Conservation (phyloP, 2,329 filamentous ascomycete genomes). For the Rosellinia necatrix region DNA sequence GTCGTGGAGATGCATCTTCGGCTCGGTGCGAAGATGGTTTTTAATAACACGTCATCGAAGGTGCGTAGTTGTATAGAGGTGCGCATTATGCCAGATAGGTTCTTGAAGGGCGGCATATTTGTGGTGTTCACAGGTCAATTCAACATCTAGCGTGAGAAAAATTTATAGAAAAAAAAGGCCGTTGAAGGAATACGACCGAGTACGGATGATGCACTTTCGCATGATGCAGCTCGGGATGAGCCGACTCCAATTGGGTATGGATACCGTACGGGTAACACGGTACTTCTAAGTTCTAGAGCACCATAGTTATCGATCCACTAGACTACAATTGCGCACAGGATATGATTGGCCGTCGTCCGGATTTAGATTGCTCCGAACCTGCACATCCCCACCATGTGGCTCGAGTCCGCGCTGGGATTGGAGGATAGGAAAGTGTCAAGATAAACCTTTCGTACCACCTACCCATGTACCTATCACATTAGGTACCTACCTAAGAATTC, state of each 20-base stretch:
- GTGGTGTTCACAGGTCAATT: not conserved
- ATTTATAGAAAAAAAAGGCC: too few species aligned
- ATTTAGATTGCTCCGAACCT: not conserved
- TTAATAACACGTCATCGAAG: constrained; percentile 45
- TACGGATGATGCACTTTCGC: not conserved
- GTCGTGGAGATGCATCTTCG: constrained; percentile 36
- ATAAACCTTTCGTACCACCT: too few species aligned
- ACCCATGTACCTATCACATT: too few species aligned
- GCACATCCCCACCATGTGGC: not conserved
- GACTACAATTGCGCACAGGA: not conserved
- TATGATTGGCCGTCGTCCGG: constrained; percentile 6
- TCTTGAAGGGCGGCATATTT: constrained; percentile 33
- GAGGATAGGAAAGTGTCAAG: too few species aligned
- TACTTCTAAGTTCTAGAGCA: too few species aligned
- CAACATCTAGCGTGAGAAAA: too few species aligned
- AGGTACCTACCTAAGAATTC: too few species aligned
- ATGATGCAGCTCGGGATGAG: constrained; percentile 3
- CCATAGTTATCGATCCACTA: too few species aligned
- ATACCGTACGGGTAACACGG: too few species aligned
- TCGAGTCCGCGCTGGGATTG: not conserved
- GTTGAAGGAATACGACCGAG: too few species aligned
- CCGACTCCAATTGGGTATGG: not conserved
- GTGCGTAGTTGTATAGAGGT: constrained; percentile 32
- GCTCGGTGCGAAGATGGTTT: constrained; percentile 39
- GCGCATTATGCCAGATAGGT: constrained; percentile 31